phyloP scores from a whole-genome alignment of 306 rosid species.

The Vigna mungo region DNA sequence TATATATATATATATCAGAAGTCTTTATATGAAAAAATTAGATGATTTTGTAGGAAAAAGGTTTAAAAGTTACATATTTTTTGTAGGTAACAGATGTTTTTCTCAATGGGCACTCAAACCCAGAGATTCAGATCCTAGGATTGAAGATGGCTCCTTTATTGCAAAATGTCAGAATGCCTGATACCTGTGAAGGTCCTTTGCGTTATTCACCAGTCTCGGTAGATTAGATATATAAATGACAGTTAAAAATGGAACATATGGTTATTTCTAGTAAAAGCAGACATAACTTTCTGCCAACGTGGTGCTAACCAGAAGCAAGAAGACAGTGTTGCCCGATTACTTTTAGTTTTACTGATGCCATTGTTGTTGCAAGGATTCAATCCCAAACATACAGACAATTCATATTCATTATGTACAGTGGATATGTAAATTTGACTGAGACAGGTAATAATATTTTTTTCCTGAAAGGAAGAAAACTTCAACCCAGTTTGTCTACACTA shows the following conservation, averaged over 20 bases:
- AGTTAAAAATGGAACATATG: constrained; percentile 20
- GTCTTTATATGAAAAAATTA: neutral
- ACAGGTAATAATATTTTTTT: constrained; percentile 6
- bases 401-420: constrained; percentile 39
- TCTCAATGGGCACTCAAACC: constrained; percentile 71
- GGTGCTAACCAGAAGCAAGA: constrained; percentile 16
- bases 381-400: neutral
- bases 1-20: neutral
- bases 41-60: neutral
- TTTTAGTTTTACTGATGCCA: constrained; percentile 12
- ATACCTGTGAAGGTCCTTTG: constrained; percentile 48
- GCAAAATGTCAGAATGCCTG: constrained; percentile 44
- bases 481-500: neutral
- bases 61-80: constrained; percentile 11
- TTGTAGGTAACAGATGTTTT: constrained; percentile 70
- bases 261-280: constrained; percentile 16
- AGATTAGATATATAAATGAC: constrained; percentile 21
- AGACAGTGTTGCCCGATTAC: constrained; percentile 30
- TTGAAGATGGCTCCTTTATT: constrained; percentile 56
- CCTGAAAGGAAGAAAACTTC: neutral
- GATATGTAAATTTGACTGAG: constrained; percentile 9
- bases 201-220: constrained; percentile 45
- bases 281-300: constrained; percentile 28
- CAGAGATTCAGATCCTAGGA: constrained; percentile 63
- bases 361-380: constrained; percentile 22